Conservation (phyloP, 2,329 filamentous ascomycete species). For the Colletotrichum sp. region DNA sequence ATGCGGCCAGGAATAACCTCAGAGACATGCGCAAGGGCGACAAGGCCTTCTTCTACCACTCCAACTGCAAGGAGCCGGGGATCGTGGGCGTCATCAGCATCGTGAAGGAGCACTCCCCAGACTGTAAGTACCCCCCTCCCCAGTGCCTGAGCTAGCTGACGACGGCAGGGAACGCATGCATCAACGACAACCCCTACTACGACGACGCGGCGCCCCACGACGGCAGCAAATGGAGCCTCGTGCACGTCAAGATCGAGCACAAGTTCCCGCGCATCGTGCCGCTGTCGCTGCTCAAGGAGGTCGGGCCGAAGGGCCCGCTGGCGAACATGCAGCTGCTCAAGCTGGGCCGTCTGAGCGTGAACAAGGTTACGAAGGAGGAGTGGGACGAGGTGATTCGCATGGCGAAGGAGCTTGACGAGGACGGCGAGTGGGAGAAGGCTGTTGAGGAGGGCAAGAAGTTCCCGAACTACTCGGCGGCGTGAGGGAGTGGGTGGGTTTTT, state of each 20-base stretch:
- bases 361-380: constrained; percentile 66
- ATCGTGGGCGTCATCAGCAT: constrained; percentile 91
- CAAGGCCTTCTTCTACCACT: constrained; percentile 96
- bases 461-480: constrained; percentile 8
- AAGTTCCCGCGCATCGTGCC: constrained; percentile 71
- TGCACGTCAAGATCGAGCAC: constrained; percentile 85
- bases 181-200: constrained; percentile 74
- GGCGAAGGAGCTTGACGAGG: constrained; percentile 13
- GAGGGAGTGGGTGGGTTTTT: too few species aligned
- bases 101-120: constrained; percentile 81
- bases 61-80: constrained; percentile 87
- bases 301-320: constrained; percentile 67
- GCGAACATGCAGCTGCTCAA: constrained; percentile 80
- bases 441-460: constrained; percentile 15
- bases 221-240: constrained; percentile 76
- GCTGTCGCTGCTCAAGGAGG: constrained; percentile 74
- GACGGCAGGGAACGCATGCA: constrained; percentile 19
- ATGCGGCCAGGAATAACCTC: constrained; percentile 81
- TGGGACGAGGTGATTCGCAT: constrained; percentile 51
- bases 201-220: constrained; percentile 72
- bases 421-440: constrained; percentile 12
- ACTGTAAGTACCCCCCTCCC: constrained; percentile 60
- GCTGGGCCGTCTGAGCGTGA: constrained; percentile 60
- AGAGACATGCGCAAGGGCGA: constrained; percentile 91
- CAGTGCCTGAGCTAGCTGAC: not conserved